Evolutionary conservation across 192 early-diverging fungal species (phyloP).

Genomic region (Geranomyces variabilis): DNA sequence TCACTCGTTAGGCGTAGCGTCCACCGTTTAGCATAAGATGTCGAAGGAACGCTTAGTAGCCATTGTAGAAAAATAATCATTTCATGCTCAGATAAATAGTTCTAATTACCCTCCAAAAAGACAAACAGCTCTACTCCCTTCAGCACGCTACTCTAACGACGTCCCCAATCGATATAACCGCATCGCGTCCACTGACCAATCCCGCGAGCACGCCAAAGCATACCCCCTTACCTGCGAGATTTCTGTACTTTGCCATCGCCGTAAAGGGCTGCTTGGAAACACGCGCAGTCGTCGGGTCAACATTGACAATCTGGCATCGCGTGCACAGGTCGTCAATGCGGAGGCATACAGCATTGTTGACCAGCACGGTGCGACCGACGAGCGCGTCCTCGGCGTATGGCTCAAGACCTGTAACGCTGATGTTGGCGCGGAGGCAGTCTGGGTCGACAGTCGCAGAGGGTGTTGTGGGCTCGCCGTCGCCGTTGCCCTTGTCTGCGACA

Average conservation of each 20-base stretch:
- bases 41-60: no score
- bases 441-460: not conserved
- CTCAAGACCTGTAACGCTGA: conserved; percentile 55
- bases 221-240: conserved; percentile 36
- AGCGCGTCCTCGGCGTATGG: conserved; percentile 74
- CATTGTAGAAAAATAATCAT: no score
- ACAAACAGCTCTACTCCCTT: not conserved
- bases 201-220: conserved; percentile 32
- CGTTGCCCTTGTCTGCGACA: conserved; percentile 21
- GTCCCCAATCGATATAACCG: conserved; percentile 26
- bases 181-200: not conserved
- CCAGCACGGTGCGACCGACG: conserved; percentile 42
- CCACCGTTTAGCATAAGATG: no score
- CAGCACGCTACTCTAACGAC: not conserved
- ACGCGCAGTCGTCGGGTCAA: conserved; percentile 66
- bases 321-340: conserved; percentile 62
- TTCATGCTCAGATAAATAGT: no score
- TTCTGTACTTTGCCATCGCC: conserved; percentile 53
- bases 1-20: no score
- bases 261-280: conserved; percentile 67
- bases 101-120: no score
- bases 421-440: conserved; percentile 66
- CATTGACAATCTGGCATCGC: conserved; percentile 77
- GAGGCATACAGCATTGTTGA: conserved; percentile 9
- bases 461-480: no score